phyloP scores from a whole-genome alignment of 1,284 basidiomycete genomes.

The Lentinula novae-zelandiae region DNA sequence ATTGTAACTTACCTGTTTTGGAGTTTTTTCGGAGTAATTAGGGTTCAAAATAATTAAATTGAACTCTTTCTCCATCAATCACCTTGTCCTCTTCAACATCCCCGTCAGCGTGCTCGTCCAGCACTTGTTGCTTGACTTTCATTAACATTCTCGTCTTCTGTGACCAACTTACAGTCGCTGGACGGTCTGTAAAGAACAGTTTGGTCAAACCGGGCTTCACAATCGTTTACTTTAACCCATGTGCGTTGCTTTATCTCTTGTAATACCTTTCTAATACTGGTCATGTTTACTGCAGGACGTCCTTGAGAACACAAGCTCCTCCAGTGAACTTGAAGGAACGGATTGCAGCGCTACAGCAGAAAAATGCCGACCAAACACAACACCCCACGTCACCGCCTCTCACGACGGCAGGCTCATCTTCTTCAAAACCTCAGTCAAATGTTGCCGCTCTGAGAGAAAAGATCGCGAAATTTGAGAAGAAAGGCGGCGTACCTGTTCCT shows the following conservation, averaged over 20 bases:
- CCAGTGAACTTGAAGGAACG: constrained; percentile 68
- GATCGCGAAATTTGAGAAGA: constrained; percentile 74
- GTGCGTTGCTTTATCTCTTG: not conserved
- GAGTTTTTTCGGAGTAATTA: not conserved
- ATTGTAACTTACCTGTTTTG: not conserved
- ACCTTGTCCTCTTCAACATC: not conserved
- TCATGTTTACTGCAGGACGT: constrained; percentile 23
- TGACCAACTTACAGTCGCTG: constrained; percentile 8
- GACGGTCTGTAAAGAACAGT: constrained; percentile 10
- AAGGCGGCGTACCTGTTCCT: constrained; percentile 72
- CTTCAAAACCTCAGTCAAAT: constrained; percentile 1
- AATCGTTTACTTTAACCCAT: constrained; percentile 3
- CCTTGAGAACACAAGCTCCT: constrained; percentile 38
- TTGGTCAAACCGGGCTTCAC: constrained; percentile 1
- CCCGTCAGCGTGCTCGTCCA: not conserved
- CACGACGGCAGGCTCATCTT: constrained; percentile 13
- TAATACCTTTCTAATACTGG: not conserved
- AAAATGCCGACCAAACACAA: constrained; percentile 31
- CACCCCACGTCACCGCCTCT: constrained; percentile 27
- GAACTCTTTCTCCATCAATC: not conserved
- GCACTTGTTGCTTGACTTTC: not conserved
- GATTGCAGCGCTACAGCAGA: constrained; percentile 70
- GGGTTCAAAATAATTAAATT: not conserved
- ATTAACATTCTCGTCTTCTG: not conserved
- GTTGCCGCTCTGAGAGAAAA: constrained; percentile 56